phyloP scores from a whole-genome alignment of 2,329 filamentous ascomycete genomes.

The Colletotrichum sp. region DNA sequence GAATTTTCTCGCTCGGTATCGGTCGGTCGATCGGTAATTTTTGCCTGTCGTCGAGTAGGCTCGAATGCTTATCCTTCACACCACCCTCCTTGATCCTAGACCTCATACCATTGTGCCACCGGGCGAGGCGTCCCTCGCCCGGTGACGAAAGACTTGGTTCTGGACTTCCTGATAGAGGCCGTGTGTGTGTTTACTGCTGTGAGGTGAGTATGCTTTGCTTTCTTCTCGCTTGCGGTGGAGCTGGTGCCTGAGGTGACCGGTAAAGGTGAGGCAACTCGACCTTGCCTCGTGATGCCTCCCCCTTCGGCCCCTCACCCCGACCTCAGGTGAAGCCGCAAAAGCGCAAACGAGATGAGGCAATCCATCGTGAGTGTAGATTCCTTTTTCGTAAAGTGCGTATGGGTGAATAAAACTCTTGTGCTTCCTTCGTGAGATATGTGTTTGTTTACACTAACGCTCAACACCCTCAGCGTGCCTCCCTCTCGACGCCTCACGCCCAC shows the following conservation, averaged over 20 bases:
- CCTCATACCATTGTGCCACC: not conserved
- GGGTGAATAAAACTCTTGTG: not conserved
- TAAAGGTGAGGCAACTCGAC: not conserved
- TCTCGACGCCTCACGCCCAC: not conserved
- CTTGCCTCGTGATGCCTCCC: not conserved
- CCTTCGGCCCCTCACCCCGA: not conserved
- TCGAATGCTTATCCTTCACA: not conserved
- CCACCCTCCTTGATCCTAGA: not conserved
- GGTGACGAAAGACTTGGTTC: not conserved
- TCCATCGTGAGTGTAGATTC: not conserved
- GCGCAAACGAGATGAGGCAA: not conserved
- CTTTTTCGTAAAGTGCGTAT: accelerated
- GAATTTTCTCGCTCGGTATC: not conserved
- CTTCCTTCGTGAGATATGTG: not conserved
- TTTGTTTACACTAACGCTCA: not conserved
- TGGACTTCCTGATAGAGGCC: not conserved
- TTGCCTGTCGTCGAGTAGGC: not conserved
- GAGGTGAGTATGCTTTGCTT: not conserved
- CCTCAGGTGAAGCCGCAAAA: not conserved
- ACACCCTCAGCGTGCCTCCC: not conserved
- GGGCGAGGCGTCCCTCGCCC: not conserved
- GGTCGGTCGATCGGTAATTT: not conserved
- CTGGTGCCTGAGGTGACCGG: not conserved
- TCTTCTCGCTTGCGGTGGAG: not conserved
- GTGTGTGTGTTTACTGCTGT: not conserved